Percentiles rank a stretch among this genome's conserved stretches.
These are phyloP conservation scores for Hippophae tibetana DNA, from an alignment of 306 rosid genomes.

Conservation along the genomic window DNA sequence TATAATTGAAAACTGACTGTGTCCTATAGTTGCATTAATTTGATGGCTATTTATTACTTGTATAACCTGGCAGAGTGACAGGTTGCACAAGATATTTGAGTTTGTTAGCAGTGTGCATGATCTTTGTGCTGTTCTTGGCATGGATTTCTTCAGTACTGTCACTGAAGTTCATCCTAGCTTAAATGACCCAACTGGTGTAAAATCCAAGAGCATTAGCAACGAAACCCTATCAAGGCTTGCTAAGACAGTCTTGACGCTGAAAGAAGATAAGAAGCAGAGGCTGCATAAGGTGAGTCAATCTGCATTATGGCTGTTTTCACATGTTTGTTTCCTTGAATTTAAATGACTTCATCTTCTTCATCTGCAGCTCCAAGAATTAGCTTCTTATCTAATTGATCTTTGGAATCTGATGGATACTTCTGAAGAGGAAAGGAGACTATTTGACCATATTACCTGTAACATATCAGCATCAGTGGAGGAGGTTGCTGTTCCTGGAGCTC, in stretches of 20 bases:
- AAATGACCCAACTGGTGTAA: constrained; percentile 77
- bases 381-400: constrained; percentile 79
- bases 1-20: constrained; percentile 10
- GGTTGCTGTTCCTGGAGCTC: constrained; percentile 93
- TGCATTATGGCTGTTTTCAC: not conserved
- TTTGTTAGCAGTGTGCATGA: constrained; percentile 85
- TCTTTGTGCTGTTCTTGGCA: constrained; percentile 93
- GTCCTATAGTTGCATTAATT: constrained; percentile 8
- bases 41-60: constrained; percentile 13
- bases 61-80: constrained; percentile 58
- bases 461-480: constrained; percentile 95
- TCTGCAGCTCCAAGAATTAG: constrained; percentile 90
- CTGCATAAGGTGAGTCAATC: constrained; percentile 46
- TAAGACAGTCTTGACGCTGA: constrained; percentile 58
- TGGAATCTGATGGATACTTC: constrained; percentile 99
- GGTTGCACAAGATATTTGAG: constrained; percentile 80
- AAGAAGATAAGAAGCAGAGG: constrained; percentile 79
- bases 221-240: constrained; percentile 83
- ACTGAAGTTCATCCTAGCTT: constrained; percentile 98
- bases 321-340: not conserved
- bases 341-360: constrained; percentile 12
- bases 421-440: constrained; percentile 70
- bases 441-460: constrained; percentile 93
- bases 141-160: constrained; percentile 89
- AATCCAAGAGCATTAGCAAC: constrained; percentile 93